Evolutionary conservation across 148 eudicot species (phyloP).

Genomic region (Vaccinium corymbosum): DNA sequence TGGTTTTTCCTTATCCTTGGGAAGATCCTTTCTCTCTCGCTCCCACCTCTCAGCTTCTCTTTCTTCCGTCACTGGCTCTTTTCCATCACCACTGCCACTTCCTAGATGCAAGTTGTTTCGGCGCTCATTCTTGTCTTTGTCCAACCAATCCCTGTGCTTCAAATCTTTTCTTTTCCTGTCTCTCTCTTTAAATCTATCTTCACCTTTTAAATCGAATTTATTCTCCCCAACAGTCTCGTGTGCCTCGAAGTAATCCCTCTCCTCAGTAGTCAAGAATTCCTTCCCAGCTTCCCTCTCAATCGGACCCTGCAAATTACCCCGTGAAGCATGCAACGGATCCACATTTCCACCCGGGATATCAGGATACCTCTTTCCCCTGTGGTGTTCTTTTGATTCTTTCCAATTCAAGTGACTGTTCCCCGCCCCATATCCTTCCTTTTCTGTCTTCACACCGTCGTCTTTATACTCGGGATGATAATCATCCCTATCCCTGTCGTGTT

Average conservation of each 20-base stretch:
- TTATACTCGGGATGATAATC: constrained; percentile 38
- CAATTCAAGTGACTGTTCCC: constrained; percentile 46
- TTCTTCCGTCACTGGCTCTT: constrained; percentile 62
- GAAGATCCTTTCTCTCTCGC: constrained; percentile 60
- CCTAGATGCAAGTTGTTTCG: constrained; percentile 50
- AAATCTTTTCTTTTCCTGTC: constrained; percentile 85
- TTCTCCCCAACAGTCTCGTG: constrained; percentile 79
- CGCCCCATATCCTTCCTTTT: constrained; percentile 49
- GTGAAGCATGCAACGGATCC: constrained; percentile 49
- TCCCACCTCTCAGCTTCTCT: constrained; percentile 75
- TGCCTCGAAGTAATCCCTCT: constrained; percentile 44
- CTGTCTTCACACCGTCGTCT: constrained; percentile 43
- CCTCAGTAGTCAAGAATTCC: constrained; percentile 30
- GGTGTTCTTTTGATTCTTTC: constrained; percentile 63
- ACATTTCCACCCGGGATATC: constrained; percentile 48
- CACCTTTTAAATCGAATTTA: constrained; percentile 64
- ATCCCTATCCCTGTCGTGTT: constrained; percentile 44
- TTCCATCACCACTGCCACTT: constrained; percentile 47
- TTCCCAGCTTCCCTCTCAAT: constrained; percentile 38
- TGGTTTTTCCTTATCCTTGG: constrained; percentile 68
- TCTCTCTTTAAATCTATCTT: constrained; percentile 75
- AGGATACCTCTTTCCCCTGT: constrained; percentile 56
- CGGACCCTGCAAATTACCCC: constrained; percentile 44
- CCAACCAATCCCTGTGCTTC: constrained; percentile 80
- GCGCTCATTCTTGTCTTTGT: constrained; percentile 69